These are phyloP conservation scores for Juglanconis oblonga DNA, from an alignment of 2,329 filamentous ascomycete species.

Conservation along the genomic window DNA sequence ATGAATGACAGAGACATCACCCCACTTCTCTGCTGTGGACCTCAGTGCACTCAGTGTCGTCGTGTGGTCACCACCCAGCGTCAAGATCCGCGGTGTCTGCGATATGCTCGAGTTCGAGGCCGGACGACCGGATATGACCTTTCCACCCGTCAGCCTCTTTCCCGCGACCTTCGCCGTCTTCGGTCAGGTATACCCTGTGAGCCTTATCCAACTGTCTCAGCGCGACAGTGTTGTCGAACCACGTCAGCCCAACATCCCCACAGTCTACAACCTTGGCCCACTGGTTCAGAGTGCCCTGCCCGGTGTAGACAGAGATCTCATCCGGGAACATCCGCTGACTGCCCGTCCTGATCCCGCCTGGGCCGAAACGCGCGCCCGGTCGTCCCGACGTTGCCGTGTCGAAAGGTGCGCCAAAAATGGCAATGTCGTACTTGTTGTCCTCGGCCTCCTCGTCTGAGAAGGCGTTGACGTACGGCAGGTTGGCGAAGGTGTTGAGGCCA, in stretches of 20 bases:
- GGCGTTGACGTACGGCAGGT: conserved; percentile 59
- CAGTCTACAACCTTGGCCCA: conserved; percentile 62
- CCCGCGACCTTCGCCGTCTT: not conserved
- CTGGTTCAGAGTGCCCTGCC: conserved; percentile 4
- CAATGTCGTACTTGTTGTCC: conserved; percentile 52
- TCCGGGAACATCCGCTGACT: conserved; percentile 16
- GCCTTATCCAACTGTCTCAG: conserved; percentile 72
- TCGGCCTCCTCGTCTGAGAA: conserved; percentile 50
- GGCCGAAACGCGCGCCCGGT: conserved; percentile 15
- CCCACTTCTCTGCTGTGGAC: conserved; percentile 55
- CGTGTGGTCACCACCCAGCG: conserved; percentile 64
- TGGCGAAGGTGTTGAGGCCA: conserved; percentile 64
- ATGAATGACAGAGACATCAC: conserved; percentile 60
- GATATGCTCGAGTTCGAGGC: conserved; percentile 43
- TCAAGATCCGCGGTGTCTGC: conserved; percentile 50
- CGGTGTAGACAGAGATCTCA: conserved; percentile 12
- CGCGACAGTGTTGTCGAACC: conserved; percentile 73
- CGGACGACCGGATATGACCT: conserved; percentile 24
- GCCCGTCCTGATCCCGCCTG: conserved; percentile 15
- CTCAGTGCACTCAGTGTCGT: conserved; percentile 61
- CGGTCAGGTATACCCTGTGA: conserved; percentile 41
- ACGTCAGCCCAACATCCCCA: conserved; percentile 74
- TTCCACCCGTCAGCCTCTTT: not conserved
- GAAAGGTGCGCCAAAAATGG: conserved; percentile 48
- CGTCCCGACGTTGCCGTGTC: conserved; percentile 33